phyloP scores from a whole-genome alignment of 2,329 filamentous ascomycete genomes.

The Cladophialophora chaetospira region DNA sequence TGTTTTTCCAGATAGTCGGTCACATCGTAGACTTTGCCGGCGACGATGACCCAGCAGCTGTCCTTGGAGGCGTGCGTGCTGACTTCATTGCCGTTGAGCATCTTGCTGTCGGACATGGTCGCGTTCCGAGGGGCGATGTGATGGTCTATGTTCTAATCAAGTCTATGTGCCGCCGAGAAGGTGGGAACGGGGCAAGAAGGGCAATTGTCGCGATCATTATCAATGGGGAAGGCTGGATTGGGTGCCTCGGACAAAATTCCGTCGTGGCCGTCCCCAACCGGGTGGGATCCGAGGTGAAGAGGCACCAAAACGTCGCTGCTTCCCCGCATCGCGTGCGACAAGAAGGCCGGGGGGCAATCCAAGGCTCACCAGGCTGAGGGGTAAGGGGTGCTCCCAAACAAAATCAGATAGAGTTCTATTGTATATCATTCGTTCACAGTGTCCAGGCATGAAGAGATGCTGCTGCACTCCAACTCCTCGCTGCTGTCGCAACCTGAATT shows the following conservation, averaged over 20 bases:
- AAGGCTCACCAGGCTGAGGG: constrained; percentile 6
- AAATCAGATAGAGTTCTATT: no score
- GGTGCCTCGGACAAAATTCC: not conserved
- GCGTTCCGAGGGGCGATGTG: no score
- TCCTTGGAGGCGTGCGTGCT: constrained; percentile 81
- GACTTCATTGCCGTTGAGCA: constrained; percentile 55
- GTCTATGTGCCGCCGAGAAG: not conserved
- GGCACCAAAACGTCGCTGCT: no score
- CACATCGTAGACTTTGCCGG: constrained; percentile 78
- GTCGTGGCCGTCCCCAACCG: not conserved
- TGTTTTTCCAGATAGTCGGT: constrained; percentile 82
- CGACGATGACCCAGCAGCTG: constrained; percentile 83
- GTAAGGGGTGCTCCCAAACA: not conserved
- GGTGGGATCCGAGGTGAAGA: no score
- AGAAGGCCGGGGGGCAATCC: not conserved
- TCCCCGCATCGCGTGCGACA: constrained; percentile 4
- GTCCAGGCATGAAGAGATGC: no score
- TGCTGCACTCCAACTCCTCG: no score
- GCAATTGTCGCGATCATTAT: not conserved
- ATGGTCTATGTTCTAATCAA: no score
- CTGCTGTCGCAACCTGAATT: no score
- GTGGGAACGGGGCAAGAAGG: not conserved
- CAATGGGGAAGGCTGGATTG: not conserved
- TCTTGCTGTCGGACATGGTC: not conserved
- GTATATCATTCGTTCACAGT: no score